Evolutionary conservation across 345 rosid species (phyloP), one percentile per base, ranked within the genome.

Genomic region (Physaria fendleri): DNA sequence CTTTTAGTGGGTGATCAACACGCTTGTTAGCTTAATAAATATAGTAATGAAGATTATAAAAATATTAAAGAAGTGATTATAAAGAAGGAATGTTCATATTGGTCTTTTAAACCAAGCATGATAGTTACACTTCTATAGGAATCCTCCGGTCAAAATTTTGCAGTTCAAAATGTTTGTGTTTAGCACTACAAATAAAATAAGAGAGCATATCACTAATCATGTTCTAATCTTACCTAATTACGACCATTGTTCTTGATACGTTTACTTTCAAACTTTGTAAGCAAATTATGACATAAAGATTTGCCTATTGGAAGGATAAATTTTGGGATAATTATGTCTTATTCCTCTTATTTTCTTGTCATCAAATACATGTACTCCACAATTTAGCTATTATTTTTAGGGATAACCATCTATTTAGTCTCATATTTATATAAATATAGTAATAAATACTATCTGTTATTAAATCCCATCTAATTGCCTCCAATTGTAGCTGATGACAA

Each of bases 121-220:
- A 57, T 41, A 41, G 50, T 18, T 43, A 43, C 30, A 41, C 20
- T 45, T 25, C 10, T 43, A 27, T 28, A n/a, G 8, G 14, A 5
- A 43, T 43, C 21, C 5, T 58, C 39, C 4, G 13, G 64, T 43
- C 64, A 59, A 59, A 20, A 3, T 21, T 43, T 58, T 59, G 32
- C 64, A 43, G 64, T 59, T 43, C 64, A 30, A 59, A 14, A 42
- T 59, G 64, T 59, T 43, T 43, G 41, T 51, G 15, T 20, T 59
- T 30, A 13, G 28, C 64, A 43, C 52, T 59, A 59, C 64, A 59
- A 43, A 59, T 59, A 30, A 59, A 59, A 21, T 43, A 43, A 43
- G 52, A 16, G 17, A 13, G 23, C 35, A 56, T n/a, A n/a, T 56
- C 25, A 56, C 35, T 38, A 8, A 24, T 34, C 38, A 39, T 39